Evolutionary conservation across 768 basidiomycete species (phyloP), one percentile per base, ranked within the genome.

Genomic region (Pleurotus giganteus): DNA sequence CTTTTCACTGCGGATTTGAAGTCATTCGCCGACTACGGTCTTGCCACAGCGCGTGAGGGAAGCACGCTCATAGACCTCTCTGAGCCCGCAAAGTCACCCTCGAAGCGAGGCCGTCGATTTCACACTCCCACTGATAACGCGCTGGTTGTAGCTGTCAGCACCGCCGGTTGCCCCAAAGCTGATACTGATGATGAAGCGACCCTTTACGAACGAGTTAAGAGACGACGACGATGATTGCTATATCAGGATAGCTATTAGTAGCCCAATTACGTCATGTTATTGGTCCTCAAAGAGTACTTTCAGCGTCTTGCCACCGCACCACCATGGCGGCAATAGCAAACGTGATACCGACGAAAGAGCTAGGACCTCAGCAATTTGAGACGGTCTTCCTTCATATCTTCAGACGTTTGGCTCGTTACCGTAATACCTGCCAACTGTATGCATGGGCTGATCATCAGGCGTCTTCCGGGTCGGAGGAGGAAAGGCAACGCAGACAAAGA

Each of bases 1-100:
- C 69, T 90, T 28, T 90, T 90, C 57, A 88, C 89, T 1, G 80
- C 89, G 6, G 89, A 90, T 60, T 68, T 90, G 27, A 88, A 85
- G 60, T 72, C 80, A 0, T 90, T 89, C 58, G 77, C 87, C 1
- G 66, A 77, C 9, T 81, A 85, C 57, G 85, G 84, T n/a, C 63
- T 79, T 46, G 58, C 70, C 6, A 61, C 64, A 2, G 61, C 69
- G 17, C 36, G 23, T n/a, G 39, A 41, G n/a, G 26, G n/a, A 4
- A 23, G 26, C n/a, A 9, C 17, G 26, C 12, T n/a, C 31, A 9
- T 15, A 47, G 31, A n/a, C 9, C 9, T 8, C 27, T 31, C 26
- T n/a, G 17, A 29, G 17, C 8, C 46, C 46, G 46, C 15, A 5
- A n/a, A 47, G 46, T 32, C 28, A 13, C 27, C 46, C 28, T 4